Percentiles rank a stretch among this genome's conserved stretches.
Evolutionary conservation across 306 rosid genomes (phyloP).

Genomic region (Vicia sativa): DNA sequence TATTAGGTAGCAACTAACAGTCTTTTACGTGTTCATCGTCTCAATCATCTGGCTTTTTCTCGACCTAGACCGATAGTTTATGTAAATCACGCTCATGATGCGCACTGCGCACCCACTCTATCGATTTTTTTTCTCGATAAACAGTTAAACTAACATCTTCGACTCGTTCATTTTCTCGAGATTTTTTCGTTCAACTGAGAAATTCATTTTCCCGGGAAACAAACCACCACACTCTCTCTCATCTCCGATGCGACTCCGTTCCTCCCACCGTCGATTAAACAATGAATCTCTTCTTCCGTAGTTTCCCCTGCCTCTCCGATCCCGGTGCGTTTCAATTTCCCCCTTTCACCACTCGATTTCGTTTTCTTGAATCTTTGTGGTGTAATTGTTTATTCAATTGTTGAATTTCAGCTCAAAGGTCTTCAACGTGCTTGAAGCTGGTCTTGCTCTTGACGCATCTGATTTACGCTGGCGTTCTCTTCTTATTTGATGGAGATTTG

Average conservation of each 20-base stretch:
- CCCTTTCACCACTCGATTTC: neutral
- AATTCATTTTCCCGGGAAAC: slow-evolving; percentile 31
- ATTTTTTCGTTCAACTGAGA: slow-evolving; percentile 8
- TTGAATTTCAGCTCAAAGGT: slow-evolving; percentile 75
- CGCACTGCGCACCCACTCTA: slow-evolving; percentile 6
- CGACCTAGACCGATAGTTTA: neutral
- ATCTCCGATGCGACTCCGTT: slow-evolving; percentile 38
- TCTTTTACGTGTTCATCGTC: neutral
- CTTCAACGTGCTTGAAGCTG: slow-evolving; percentile 72
- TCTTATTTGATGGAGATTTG: slow-evolving; percentile 74
- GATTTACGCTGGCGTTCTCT: slow-evolving; percentile 65
- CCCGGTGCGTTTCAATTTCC: slow-evolving; percentile 57
- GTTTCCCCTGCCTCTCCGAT: slow-evolving; percentile 74
- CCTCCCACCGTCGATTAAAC: slow-evolving; percentile 36
- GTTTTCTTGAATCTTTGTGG: neutral
- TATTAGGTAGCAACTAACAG: slow-evolving; percentile 4
- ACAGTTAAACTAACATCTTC: neutral
- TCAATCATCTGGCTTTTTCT: neutral
- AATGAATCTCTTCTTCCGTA: slow-evolving; percentile 58
- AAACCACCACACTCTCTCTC: slow-evolving; percentile 1
- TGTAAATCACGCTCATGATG: neutral
- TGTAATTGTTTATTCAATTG: neutral
- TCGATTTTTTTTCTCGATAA: neutral
- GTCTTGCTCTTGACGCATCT: slow-evolving; percentile 73
- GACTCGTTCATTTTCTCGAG: slow-evolving; percentile 24